Base-by-base conservation (phyloP, 257 asterid species). In the Solanum tarapatanum region DNA sequence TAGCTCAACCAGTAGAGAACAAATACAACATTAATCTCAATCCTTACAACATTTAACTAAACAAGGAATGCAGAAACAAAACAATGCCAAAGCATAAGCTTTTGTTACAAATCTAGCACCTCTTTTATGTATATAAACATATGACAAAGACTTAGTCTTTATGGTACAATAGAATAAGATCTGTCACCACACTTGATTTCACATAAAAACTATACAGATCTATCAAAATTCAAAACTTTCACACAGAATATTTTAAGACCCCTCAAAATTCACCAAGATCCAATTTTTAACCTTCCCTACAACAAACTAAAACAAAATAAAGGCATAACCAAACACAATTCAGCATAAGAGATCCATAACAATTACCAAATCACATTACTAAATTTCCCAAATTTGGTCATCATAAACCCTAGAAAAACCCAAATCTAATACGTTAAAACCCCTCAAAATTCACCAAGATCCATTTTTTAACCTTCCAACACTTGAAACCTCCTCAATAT, bases 231-330 rank as follows among this genome's bases (percentile, higher is more conserved):
- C 21, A 36, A 76, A n/a, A 12, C 5, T 26, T 3, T 0, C 21
- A 36, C 58, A 37, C 23, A 6, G 2, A 75, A 17, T 0, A 11
- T 14, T 24, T 1, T 17, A 45, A 17, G 0, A 76, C 19, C 17
- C 82, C n/a, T 74, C 82, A 36, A 35, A 36, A 74, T 11, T 74
- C 51, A 74, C 51, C 55, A 74, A 92, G 89, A 91, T 88, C 86
- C 90, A 55, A 89, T 75, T 24, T 89, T 70, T 69, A 16, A 39
- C 60, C 83, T 76, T 23, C 83, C 35, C 60, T 60, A 76, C 21
- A 0, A 76, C 35, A 76, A 45, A 28, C 21, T 14, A 79, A 28
- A 43, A 26, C 39, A 8, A 80, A 80, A 80, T 17, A 79, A 17
- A 17, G 41, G n/a, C 28, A 45, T 8, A 80, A 80, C 19, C n/a